A percentile compares a stretch with the other conserved stretches of the same genome.
Evolutionary conservation across 2,329 filamentous ascomycete species (phyloP).

Genomic region (Beauveria australis): DNA sequence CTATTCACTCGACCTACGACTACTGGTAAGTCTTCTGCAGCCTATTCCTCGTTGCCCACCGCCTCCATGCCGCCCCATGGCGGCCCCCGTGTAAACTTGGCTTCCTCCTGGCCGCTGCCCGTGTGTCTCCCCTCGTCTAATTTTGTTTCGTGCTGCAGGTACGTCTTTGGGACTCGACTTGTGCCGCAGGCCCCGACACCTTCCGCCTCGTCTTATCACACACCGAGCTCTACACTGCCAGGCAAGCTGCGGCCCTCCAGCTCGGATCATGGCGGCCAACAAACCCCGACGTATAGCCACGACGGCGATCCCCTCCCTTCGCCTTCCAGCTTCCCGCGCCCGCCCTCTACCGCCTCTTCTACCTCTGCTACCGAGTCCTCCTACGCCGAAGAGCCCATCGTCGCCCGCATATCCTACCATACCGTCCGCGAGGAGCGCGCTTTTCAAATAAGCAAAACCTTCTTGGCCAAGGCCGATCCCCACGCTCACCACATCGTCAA

Average conservation of each 20-base stretch:
- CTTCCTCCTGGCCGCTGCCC: not conserved
- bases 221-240: conserved; percentile 34
- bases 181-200: conserved; percentile 42
- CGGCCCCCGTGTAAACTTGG: not conserved
- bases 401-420: conserved; percentile 78
- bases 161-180: conserved; percentile 57
- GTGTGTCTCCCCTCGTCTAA: conserved; percentile 2
- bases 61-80: not conserved
- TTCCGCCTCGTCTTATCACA: conserved; percentile 36
- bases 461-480: conserved; percentile 64
- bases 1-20: conserved; percentile 67
- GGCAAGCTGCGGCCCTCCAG: conserved; percentile 36
- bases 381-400: conserved; percentile 56
- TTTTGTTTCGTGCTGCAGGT: conserved; percentile 34
- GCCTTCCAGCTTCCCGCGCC: conserved; percentile 25
- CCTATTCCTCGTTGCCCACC: not conserved
- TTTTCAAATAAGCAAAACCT: conserved; percentile 70
- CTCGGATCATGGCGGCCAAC: conserved; percentile 29
- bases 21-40: conserved; percentile 56
- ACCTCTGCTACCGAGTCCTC: conserved; percentile 36
- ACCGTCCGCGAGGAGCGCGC: conserved; percentile 77
- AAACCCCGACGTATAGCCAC: conserved; percentile 28
- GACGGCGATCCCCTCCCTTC: conserved; percentile 19
- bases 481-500: conserved; percentile 68
- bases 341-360: conserved; percentile 25